A percentile compares a stretch with the other conserved stretches of the same genome.
These are phyloP conservation scores for Globisporangium rhizosaccharum DNA, from an alignment of 352 stramenopile species.

Conservation along the genomic window DNA sequence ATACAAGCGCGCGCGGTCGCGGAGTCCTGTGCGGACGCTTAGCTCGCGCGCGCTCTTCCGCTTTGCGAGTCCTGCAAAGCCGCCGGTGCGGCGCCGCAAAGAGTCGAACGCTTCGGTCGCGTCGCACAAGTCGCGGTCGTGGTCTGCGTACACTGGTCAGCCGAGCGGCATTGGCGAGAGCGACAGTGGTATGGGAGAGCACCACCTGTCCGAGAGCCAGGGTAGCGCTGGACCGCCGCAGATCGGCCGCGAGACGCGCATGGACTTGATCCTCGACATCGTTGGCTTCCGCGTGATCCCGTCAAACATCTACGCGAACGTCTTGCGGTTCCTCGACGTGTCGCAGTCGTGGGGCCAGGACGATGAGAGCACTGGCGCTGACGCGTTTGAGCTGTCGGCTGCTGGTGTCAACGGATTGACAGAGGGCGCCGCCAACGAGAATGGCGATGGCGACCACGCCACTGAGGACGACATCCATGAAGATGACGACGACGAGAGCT, in stretches of 20 bases:
- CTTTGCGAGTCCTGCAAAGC: conserved; percentile 13
- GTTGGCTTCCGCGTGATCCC: conserved; percentile 74
- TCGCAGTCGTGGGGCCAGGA: conserved; percentile 18
- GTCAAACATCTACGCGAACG: conserved; percentile 79
- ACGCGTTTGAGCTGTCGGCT: neutral
- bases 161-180: conserved; percentile 3
- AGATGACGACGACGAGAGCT: conserved; percentile 2
- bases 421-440: too few relatives aligned
- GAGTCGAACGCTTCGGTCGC: conserved; percentile 9
- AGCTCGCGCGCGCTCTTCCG: conserved; percentile 32
- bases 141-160: conserved; percentile 3
- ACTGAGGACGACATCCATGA: neutral
- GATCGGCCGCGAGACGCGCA: conserved; percentile 32
- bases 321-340: conserved; percentile 62
- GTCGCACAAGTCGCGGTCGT: conserved; percentile 10
- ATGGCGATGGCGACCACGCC: neutral
- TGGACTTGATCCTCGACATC: conserved; percentile 67
- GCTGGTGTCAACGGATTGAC: neutral
- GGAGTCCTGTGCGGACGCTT: conserved; percentile 22
- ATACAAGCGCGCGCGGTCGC: conserved; percentile 8
- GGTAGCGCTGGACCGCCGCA: neutral
- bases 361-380: neutral
- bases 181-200: too few relatives aligned
- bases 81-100: conserved; percentile 4
- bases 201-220: conserved; percentile 3